Base-by-base conservation (phyloP, 1,284 basidiomycete genomes). In the Moesziomyces antarcticus region DNA sequence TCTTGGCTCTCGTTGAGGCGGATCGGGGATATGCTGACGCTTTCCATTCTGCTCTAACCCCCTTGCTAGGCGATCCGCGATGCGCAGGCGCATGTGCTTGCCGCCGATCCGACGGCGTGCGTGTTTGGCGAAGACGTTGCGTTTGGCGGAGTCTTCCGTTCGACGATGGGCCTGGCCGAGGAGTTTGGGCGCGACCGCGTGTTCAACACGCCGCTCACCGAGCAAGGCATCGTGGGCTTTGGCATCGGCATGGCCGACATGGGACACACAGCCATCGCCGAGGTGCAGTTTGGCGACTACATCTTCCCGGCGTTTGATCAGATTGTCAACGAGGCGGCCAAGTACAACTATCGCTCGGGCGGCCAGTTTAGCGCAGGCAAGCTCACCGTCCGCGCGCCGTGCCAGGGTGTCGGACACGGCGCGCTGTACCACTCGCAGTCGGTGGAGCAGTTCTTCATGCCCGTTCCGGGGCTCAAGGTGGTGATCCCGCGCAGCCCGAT, bases 251-350 rank as follows among this genome's bases (percentile, higher is more conserved):
- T 96, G 61, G 93, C 95, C 0, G 88, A 91, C 16, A 95, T 97
- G 90, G 94, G 94, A 0, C 93, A 94, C 57, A 94, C 93, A 4
- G 93, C 94, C 1, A 94, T 97, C 57, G 95, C 93, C 44, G 94
- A 97, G 85, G 93, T 97, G 61, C 94, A 89, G 80, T 88, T 87
- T 56, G 86, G 85, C 48, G 79, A 77, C 45, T 79, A 80, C 52
- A 76, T 77, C 47, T 73, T 76, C 48, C 65, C 78, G 7, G 69
- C 66, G 27, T 57, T 61, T 42, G 70, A 72, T 45, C 80, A 96
- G 91, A 87, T 97, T 37, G 93, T 97, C 49, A 97, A 97, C 78
- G 94, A 97, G 86, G 94, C 94, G 2, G 94, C 95, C 42, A 97
- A 97, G 85, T 91, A 92, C 78, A 88, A 93, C 48, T 97, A 94